Percentiles rank a stretch among this genome's conserved stretches.
Evolutionary conservation across 768 basidiomycete species (phyloP).

Genomic region (Pleurotus giganteus): DNA sequence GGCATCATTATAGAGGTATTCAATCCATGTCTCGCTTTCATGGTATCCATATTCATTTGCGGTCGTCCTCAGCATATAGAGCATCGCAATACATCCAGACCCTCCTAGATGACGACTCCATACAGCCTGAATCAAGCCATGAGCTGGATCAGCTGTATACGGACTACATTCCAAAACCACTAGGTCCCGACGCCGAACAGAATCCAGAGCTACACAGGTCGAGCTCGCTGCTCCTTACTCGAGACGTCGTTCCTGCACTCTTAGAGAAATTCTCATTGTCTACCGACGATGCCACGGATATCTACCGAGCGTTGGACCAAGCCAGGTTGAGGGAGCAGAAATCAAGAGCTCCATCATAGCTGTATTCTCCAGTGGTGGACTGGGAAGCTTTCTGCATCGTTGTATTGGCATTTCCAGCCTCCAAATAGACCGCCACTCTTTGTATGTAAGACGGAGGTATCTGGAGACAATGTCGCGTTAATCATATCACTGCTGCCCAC

Average conservation of each 20-base stretch:
- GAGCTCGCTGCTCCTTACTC: constrained; percentile 41
- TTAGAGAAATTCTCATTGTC: constrained; percentile 44
- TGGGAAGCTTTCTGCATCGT: no score
- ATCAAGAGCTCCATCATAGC: constrained; percentile 8
- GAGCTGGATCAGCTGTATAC: constrained; percentile 60
- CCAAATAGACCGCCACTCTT: no score
- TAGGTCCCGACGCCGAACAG: constrained; percentile 5
- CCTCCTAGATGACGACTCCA: constrained; percentile 52
- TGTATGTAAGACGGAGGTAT: no score
- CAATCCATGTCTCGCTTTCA: not conserved
- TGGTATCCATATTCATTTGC: not conserved
- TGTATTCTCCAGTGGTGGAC: no score
- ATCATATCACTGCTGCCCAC: no score
- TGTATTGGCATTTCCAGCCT: no score
- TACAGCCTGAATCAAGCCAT: constrained; percentile 55
- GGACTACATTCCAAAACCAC: constrained; percentile 14
- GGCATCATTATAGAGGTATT: constrained; percentile 79
- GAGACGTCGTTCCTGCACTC: constrained; percentile 53
- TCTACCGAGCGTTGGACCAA: constrained; percentile 69
- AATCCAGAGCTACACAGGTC: constrained; percentile 13
- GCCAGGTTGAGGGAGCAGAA: constrained; percentile 32
- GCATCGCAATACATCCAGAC: constrained; percentile 65
- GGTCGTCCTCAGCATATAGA: constrained; percentile 60
- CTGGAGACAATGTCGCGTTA: no score
- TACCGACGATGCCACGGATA: constrained; percentile 41